Evolutionary conservation across 176 grass and related monocot genomes (phyloP), one percentile per base, ranked within the genome.

Genomic region (Typha latifolia): DNA sequence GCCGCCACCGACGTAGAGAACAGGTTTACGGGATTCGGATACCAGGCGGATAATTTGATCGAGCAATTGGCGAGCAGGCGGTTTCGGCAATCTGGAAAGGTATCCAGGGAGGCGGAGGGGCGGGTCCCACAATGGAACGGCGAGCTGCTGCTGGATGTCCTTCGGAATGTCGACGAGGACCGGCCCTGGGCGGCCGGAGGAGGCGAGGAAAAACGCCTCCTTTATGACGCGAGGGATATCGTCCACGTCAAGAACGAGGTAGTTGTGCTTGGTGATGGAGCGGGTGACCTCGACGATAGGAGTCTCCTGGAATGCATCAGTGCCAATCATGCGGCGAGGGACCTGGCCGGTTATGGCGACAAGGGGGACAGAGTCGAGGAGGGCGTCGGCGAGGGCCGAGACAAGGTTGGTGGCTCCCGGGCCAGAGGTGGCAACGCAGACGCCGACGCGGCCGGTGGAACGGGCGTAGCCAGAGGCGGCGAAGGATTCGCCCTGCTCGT

Each of bases 231-330:
- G 83, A 29, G 93, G 94, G 47, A 92, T 93, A 63, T 97, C 89
- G 4, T 97, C 89, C 16, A 90, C 70, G 47, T 93, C 70, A 2
- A 97, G 85, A 23, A 92, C 85, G 1, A 93, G 83, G 70, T 99
- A 99, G 32, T 90, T 99, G 73, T 99, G 94, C 77, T 99, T 99
- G 72, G 94, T 99, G 75, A 99, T 93, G 73, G 89, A 93, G 72
- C 89, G 89, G n/a, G 88, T 99, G 64, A 93, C 94, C 87, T 99
- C 94, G 8, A 99, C 94, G 24, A 99, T 99, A 3, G 94, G 94
- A 62, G 94, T 99, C 75, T 99, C 94, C 51, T 99, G 94, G 81
- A 99, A 99, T 61, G 94, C 94, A 48, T 99, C 94, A 4, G 94
- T 99, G 14, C 94, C 94, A 18, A 99, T 93, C 94, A 99, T 93